A percentile compares a stretch with the other conserved stretches of the same genome.
Evolutionary conservation across 2,329 filamentous ascomycete species (phyloP).

Genomic region (Botrytis tulipae): DNA sequence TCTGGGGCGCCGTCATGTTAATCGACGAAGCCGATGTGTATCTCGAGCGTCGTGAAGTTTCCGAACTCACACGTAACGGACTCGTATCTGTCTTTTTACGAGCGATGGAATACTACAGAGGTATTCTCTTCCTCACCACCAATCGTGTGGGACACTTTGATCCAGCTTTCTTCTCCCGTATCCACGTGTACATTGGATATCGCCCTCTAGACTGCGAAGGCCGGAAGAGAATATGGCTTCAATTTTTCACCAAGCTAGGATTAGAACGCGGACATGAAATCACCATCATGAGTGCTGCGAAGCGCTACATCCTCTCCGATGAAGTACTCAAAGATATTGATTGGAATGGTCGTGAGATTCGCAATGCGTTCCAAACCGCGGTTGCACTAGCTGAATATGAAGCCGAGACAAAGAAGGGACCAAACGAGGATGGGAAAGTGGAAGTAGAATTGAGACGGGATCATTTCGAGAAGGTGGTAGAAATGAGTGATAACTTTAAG

Average conservation of each 20-base stretch:
- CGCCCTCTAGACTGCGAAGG: conserved; percentile 31
- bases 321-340: conserved; percentile 26
- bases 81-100: conserved; percentile 43
- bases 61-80: conserved; percentile 40
- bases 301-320: conserved; percentile 28
- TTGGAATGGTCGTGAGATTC: conserved; percentile 36
- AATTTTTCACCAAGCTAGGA: conserved; percentile 30
- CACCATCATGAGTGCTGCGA: conserved; percentile 22
- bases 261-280: conserved; percentile 26
- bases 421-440: neutral
- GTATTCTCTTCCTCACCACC: conserved; percentile 46
- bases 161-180: conserved; percentile 42
- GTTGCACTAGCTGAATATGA: conserved; percentile 33
- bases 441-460: conserved; percentile 25
- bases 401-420: neutral
- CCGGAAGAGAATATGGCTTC: conserved; percentile 37
- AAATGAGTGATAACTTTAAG: conserved; percentile 31
- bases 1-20: conserved; percentile 52
- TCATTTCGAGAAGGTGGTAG: conserved; percentile 30
- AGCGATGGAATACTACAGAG: conserved; percentile 44
- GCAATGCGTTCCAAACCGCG: conserved; percentile 35
- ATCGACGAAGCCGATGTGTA: conserved; percentile 56
- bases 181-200: conserved; percentile 41
- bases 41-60: conserved; percentile 38
- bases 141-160: conserved; percentile 44